These are phyloP conservation scores for Fusarium denticulatum DNA, from an alignment of 2,329 filamentous ascomycete species.

Conservation along the genomic window DNA sequence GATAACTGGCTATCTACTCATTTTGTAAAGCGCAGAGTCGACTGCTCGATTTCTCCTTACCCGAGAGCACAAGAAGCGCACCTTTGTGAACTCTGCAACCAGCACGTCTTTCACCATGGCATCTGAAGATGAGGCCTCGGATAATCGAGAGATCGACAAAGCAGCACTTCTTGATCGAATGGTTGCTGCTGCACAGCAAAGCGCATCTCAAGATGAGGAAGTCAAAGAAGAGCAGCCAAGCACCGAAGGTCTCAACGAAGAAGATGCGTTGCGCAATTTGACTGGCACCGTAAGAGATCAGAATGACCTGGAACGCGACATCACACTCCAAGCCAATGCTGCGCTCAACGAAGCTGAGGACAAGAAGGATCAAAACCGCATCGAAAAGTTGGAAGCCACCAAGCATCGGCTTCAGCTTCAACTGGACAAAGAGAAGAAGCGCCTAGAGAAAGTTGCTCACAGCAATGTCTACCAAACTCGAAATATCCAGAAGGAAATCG, in stretches of 20 bases:
- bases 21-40: background rate
- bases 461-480: slow-evolving; percentile 62
- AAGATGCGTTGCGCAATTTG: slow-evolving; percentile 68
- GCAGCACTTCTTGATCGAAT: slow-evolving; percentile 43
- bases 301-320: slow-evolving; percentile 89
- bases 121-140: slow-evolving; percentile 33
- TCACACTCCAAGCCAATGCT: slow-evolving; percentile 70
- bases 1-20: background rate
- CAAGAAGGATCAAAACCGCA: slow-evolving; percentile 69
- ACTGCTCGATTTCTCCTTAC: background rate
- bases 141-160: slow-evolving; percentile 38
- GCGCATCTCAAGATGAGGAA: slow-evolving; percentile 21
- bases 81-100: background rate
- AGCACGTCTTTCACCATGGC: slow-evolving; percentile 38
- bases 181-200: slow-evolving; percentile 47
- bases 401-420: slow-evolving; percentile 71
- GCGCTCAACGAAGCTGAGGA: slow-evolving; percentile 71
- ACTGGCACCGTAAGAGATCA: slow-evolving; percentile 82
- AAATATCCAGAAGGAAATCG: slow-evolving; percentile 72
- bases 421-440: slow-evolving; percentile 64
- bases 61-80: background rate
- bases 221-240: slow-evolving; percentile 2
- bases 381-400: slow-evolving; percentile 65
- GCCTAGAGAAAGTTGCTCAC: slow-evolving; percentile 53
- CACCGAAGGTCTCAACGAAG: slow-evolving; percentile 61